Conservation (phyloP, 768 basidiomycete species). For the Auricularia cornea region DNA sequence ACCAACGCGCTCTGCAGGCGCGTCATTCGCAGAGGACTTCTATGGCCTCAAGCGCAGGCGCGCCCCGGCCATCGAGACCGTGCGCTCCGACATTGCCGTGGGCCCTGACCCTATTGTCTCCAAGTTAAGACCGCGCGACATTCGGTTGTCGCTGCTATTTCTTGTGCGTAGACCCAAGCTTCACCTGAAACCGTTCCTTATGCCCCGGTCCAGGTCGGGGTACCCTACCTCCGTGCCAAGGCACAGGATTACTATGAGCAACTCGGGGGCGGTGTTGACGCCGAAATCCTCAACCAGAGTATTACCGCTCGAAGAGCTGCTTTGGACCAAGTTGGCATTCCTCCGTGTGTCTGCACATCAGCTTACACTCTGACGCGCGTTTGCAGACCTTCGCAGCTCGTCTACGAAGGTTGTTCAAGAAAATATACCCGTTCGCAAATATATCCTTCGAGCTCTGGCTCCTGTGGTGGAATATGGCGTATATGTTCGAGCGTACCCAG, state of each 20-base stretch:
- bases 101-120: slow-evolving; percentile 58
- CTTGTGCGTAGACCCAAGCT: slow-evolving; percentile 43
- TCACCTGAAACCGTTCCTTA: not conserved
- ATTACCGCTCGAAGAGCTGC: slow-evolving; percentile 27
- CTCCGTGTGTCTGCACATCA: not conserved
- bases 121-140: slow-evolving; percentile 55
- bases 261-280: slow-evolving; percentile 70
- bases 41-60: slow-evolving; percentile 83
- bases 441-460: slow-evolving; percentile 72
- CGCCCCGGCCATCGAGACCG: slow-evolving; percentile 59
- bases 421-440: slow-evolving; percentile 76
- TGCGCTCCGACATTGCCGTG: slow-evolving; percentile 58
- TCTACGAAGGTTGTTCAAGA: slow-evolving; percentile 57
- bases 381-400: slow-evolving; percentile 19
- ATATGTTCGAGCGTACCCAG: slow-evolving; percentile 79
- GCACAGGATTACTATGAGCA: slow-evolving; percentile 86
- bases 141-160: slow-evolving; percentile 69
- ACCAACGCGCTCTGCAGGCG: slow-evolving; percentile 43
- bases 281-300: slow-evolving; percentile 55
- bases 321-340: slow-evolving; percentile 28
- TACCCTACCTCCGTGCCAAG: slow-evolving; percentile 87
- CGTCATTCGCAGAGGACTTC: slow-evolving; percentile 93
- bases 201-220: slow-evolving; percentile 54
- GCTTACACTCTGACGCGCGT: not conserved
- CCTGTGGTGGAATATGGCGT: slow-evolving; percentile 75